Conservation (phyloP, 306 rosid genomes). For the Malus sieversii region DNA sequence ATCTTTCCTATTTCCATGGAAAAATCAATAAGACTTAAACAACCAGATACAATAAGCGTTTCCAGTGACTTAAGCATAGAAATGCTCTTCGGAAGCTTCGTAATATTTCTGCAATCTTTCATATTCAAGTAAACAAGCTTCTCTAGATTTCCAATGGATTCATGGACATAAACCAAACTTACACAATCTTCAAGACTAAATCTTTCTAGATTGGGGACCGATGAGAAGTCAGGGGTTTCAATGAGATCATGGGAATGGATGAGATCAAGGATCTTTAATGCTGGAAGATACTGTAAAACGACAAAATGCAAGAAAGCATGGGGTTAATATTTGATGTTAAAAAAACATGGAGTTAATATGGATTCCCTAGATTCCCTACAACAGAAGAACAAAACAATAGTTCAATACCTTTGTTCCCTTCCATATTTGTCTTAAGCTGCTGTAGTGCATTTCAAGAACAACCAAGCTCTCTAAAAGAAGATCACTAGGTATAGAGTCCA, state of each 20-base stretch:
- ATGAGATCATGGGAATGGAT: not conserved
- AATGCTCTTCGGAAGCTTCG: not conserved
- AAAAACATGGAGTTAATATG: no score
- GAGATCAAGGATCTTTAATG: not conserved
- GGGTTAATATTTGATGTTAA: no score
- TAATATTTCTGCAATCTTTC: not conserved
- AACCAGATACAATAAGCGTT: not conserved
- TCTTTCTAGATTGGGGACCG: not conserved
- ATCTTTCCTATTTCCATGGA: not conserved
- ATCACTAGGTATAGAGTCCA: not conserved
- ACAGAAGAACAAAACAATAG: not conserved
- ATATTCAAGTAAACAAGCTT: not conserved
- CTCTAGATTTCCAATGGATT: not conserved
- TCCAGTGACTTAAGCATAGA: not conserved
- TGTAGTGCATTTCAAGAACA: not conserved
- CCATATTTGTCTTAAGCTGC: not conserved
- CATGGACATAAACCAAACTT: not conserved
- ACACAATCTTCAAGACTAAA: not conserved
- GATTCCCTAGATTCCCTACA: no score
- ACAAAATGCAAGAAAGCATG: not conserved
- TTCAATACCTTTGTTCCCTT: not conserved
- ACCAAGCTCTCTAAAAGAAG: not conserved
- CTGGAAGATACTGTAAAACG: not conserved
- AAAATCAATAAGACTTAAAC: not conserved
- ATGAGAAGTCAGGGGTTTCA: not conserved